These are phyloP conservation scores for Plantago ovata DNA, from an alignment of 257 asterid species.

Conservation along the genomic window DNA sequence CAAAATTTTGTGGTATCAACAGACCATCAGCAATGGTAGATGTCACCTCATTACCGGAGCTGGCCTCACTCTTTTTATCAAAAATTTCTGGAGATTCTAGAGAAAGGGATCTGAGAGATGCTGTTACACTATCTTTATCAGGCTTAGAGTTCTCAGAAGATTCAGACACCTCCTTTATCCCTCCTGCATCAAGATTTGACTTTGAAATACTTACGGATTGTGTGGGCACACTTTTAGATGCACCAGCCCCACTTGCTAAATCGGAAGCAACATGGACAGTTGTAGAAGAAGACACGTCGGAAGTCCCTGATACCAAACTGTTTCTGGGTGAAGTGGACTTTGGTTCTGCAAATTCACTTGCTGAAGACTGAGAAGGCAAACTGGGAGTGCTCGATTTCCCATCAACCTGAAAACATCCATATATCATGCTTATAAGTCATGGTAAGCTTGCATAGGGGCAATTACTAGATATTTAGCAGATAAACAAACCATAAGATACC, in stretches of 20 bases:
- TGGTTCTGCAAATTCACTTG: conserved; percentile 25
- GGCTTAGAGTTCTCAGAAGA: conserved; percentile 23
- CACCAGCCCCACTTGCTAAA: conserved; percentile 19
- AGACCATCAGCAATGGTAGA: conserved; percentile 21
- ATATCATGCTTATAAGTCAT: conserved; percentile 4
- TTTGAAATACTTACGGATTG: conserved; percentile 21
- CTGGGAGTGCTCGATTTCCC: conserved; percentile 26
- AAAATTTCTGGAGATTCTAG: conserved; percentile 33
- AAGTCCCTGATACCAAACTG: conserved; percentile 28
- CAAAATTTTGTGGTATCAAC: conserved; percentile 20
- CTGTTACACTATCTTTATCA: conserved; percentile 22
- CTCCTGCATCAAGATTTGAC: conserved; percentile 27
- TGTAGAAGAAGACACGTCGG: conserved; percentile 25
- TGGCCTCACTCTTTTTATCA: conserved; percentile 24
- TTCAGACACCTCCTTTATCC: conserved; percentile 20
- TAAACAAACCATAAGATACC: conserved; percentile 38
- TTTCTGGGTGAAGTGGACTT: conserved; percentile 22
- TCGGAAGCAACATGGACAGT: conserved; percentile 27
- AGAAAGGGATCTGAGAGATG: conserved; percentile 27
- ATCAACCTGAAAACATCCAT: conserved; percentile 40
- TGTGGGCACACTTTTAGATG: conserved; percentile 23
- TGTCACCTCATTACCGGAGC: conserved; percentile 28
- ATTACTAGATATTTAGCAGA: conserved; percentile 12
- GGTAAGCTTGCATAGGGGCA: conserved; percentile 17
- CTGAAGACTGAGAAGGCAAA: conserved; percentile 35